Base-by-base conservation (phyloP, 352 stramenopile genomes). In the Pythium angustatum region DNA sequence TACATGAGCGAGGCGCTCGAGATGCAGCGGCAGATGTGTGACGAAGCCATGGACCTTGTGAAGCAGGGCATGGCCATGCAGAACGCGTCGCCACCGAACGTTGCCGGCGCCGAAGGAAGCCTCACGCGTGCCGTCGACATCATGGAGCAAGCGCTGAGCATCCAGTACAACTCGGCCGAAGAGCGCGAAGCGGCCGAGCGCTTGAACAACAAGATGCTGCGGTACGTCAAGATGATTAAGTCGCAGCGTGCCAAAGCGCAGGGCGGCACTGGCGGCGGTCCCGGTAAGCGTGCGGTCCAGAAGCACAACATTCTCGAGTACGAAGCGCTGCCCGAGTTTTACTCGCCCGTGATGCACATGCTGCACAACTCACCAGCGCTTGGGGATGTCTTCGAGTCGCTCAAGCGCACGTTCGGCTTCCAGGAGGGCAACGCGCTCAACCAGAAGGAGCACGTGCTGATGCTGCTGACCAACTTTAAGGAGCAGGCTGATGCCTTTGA, bases 401-500 rank as follows among this genome's bases (percentile, higher is more conserved):
- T 97, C 33, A 91, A 90, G 24, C 93, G 91, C 61, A 93, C 92
- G 63, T 97, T 97, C 71, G 93, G 91, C 30, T 98, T 98, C 72
- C 93, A 98, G 71, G 80, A 90, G 40, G 65, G 76, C 49, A 91
- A 80, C 60, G 69, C 66, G 28, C 21, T 66, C 31, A 79, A 80
- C 61, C 73, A 78, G 56, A 75, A 71, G 38, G 76, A 81, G 41
- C 71, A 84, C 71, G 43, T 82, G 43, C 66, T 76, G 10, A 59
- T 82, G 60, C 43, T 82, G 17, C 47, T 82, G 38, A 79, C 69
- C 48, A 79, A 82, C 54, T 78, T 73, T 24, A 79, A 82, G 40
- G 72, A 82, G 54, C 72, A 79, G 44, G 61, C 64, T 21, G 75
- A 78, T 14, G 62, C 63, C 36, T 14, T 21, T 12, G 53, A 31